Conservation (phyloP, 768 basidiomycete species). For the Tephrocybe sp. region DNA sequence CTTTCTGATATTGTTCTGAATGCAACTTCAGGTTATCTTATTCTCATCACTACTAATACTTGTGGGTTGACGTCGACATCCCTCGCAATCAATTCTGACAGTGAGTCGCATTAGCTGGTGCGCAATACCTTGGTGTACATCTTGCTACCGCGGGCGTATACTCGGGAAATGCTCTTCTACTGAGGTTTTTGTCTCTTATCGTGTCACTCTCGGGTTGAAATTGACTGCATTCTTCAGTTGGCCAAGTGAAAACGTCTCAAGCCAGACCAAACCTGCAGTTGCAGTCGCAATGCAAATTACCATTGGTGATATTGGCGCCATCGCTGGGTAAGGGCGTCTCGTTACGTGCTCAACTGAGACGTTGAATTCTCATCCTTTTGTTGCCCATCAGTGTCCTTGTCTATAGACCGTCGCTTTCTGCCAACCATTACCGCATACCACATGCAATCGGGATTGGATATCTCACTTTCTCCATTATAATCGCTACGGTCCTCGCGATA, state of each 20-base stretch:
- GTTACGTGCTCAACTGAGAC: neutral
- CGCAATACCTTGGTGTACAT: conserved; percentile 57
- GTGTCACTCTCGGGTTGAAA: neutral
- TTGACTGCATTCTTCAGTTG: conserved; percentile 31
- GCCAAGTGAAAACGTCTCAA: conserved; percentile 67
- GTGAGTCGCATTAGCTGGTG: conserved; percentile 32
- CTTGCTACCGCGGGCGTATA: conserved; percentile 56
- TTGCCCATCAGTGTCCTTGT: conserved; percentile 39
- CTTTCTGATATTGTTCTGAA: neutral
- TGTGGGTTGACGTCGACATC: conserved; percentile 26
- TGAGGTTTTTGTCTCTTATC: conserved; percentile 36
- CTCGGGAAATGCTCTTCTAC: conserved; percentile 52
- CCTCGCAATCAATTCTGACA: neutral
- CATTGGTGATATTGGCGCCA: conserved; percentile 58
- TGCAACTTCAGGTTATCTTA: conserved; percentile 44
- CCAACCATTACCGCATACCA: conserved; percentile 47
- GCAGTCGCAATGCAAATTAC: conserved; percentile 64
- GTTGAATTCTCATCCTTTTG: neutral
- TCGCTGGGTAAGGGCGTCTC: conserved; percentile 36
- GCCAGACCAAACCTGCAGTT: conserved; percentile 63
- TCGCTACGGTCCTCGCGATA: conserved; percentile 41
- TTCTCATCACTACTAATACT: conserved; percentile 45
- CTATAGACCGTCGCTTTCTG: conserved; percentile 47
- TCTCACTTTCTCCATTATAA: conserved; percentile 42
- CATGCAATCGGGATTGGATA: conserved; percentile 63